Conservation (phyloP, 208 protist species). For the Leptomonas seymouri region DNA sequence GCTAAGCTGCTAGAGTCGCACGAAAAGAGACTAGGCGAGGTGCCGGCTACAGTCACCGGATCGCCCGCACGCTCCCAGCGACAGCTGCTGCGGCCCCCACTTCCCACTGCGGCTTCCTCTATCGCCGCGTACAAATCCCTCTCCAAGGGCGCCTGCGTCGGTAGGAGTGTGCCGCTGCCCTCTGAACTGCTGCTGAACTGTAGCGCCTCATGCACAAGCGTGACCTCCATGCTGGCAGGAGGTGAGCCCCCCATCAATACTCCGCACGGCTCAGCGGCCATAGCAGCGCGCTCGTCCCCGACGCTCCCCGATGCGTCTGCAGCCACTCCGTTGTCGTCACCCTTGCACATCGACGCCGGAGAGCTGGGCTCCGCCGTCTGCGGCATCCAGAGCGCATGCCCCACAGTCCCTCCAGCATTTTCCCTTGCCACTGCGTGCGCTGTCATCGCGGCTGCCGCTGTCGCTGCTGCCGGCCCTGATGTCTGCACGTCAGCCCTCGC, state of each 20-base stretch:
- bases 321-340: not conserved
- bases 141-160: not conserved
- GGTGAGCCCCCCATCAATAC: not conserved
- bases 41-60: not conserved
- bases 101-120: not conserved
- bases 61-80: not conserved
- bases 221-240: not conserved
- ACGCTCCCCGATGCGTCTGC: not conserved
- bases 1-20: conserved; percentile 16
- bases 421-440: not conserved
- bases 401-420: not conserved
- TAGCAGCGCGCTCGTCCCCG: not conserved
- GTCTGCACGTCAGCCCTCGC: not conserved
- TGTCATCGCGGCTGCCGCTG: not conserved
- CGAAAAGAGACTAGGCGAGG: conserved; percentile 2
- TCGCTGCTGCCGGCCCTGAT: not conserved
- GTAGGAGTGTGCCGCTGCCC: not conserved
- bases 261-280: not conserved
- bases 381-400: not conserved
- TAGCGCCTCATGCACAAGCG: not conserved
- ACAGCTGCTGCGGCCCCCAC: not conserved
- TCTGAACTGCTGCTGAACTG: not conserved
- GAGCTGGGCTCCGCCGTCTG: not conserved
- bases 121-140: not conserved
- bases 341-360: not conserved